Evolutionary conservation across 441 rosid genomes (phyloP), one percentile per base, ranked within the genome.

Genomic region (Adansonia grandidieri): DNA sequence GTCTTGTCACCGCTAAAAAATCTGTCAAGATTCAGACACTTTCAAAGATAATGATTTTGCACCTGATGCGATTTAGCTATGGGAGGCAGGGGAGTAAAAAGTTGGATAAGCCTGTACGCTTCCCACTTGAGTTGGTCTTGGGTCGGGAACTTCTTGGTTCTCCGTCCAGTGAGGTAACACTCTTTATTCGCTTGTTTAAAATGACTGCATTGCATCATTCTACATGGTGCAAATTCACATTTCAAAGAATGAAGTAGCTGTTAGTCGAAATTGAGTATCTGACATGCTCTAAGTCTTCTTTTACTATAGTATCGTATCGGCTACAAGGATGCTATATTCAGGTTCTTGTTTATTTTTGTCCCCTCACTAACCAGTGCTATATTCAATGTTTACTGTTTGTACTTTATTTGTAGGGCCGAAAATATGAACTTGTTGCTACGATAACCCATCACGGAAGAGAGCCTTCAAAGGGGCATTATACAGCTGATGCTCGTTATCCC

Each of bases 1-100:
- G 89, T 77, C 79, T 87, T 44, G 99, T 96, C 82, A 84, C 90
- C 82, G 99, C 99, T 50, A 92, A 84, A 74, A 96, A 96, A 86
- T 87, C 90, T 14, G 85, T 93, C 71, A 82, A 92, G 87, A 94
- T 96, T 80, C 91, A 91, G 82, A 87, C 84, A 6, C 97, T 91
- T 74, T 88, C 99, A 15, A 92, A 91, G 89, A 85, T 96, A 82
- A 85, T 96, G 96, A 94, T 96, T 79, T 84, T 96, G 87, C 99
- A 96, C 80, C 84, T 96, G 44, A 94, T 86, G 96, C 97, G 99
- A 14, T 96, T 96, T 85, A 85, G 92, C 80, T 96, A 94, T 67
- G 99, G 95, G 84, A 91, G 85, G 82, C 93, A 89, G 81, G 99
- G 99, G 78, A 94, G 98, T 83, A 84, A 97, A 42, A 96, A 94